Percentiles rank a stretch among this genome's conserved stretches.
Evolutionary conservation across 2,329 filamentous ascomycete genomes (phyloP).

Genomic region (Calonectria hawksworthii): DNA sequence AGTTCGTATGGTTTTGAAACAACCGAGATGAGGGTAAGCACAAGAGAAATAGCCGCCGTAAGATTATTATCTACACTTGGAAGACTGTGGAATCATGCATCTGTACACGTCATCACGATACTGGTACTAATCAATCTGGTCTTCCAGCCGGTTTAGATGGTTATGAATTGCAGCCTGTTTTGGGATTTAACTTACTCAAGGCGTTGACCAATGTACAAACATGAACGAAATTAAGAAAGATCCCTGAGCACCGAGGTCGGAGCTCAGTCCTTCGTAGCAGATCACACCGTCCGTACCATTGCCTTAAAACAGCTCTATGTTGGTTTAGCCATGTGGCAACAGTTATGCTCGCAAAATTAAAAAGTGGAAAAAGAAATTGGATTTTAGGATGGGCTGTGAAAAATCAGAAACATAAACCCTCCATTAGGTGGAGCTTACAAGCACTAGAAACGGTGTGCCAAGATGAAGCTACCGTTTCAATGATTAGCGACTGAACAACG

Average conservation of each 20-base stretch:
- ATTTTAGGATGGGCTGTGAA: neutral
- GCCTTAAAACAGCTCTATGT: neutral
- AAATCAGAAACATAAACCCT: neutral
- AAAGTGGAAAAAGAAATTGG: neutral
- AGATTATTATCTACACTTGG: neutral
- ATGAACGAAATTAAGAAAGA: neutral
- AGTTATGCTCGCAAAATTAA: neutral
- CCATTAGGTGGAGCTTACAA: neutral
- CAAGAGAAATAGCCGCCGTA: neutral
- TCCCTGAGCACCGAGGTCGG: neutral
- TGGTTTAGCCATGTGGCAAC: neutral
- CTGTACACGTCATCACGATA: neutral
- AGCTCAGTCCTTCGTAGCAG: neutral
- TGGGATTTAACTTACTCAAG: neutral
- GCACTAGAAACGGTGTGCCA: too few species aligned
- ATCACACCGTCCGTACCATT: neutral
- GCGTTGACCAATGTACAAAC: neutral
- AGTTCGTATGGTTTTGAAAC: neutral
- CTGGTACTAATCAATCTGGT: neutral
- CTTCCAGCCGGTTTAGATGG: neutral
- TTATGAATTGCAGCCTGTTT: neutral
- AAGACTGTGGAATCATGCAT: neutral
- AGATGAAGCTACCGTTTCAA: neutral
- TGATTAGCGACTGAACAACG: too few species aligned
- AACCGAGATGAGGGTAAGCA: neutral